Conservation (phyloP, 1,284 basidiomycete genomes). For the Tilletia walkeri region DNA sequence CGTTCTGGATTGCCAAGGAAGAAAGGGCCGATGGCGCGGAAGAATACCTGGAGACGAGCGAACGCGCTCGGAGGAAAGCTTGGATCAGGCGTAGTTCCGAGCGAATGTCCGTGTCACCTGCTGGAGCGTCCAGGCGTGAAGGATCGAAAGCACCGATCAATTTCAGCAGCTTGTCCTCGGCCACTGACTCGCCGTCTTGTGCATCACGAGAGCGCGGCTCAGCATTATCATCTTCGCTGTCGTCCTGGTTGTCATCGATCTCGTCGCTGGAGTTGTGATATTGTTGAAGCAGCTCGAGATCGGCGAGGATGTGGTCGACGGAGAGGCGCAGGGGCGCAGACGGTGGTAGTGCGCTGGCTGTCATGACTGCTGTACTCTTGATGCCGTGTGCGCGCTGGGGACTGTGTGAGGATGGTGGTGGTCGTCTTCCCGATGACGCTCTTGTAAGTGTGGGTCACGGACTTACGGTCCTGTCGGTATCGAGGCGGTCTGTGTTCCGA, state of each 20-base stretch:
- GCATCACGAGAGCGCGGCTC: no score
- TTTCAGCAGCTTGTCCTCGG: neutral
- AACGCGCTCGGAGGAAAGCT: neutral
- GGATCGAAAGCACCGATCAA: neutral
- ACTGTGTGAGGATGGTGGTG: no score
- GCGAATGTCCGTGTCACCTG: neutral
- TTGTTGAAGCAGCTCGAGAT: neutral
- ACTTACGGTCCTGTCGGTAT: no score
- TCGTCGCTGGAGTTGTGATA: neutral
- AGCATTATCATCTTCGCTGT: neutral
- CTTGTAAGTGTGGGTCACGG: no score
- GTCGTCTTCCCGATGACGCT: no score
- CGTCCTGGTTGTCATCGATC: neutral
- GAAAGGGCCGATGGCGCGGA: neutral
- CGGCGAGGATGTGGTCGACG: neutral
- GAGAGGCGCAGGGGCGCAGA: neutral
- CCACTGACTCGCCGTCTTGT: neutral
- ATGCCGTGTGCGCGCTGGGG: neutral
- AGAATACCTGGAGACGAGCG: neutral
- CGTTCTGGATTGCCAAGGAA: no score
- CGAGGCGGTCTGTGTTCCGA: no score
- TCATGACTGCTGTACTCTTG: neutral
- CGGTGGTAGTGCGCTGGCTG: neutral
- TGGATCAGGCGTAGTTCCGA: neutral
- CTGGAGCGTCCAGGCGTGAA: neutral